Evolutionary conservation across 2,329 filamentous ascomycete species (phyloP).

Genomic region (Fusarium sp.): DNA sequence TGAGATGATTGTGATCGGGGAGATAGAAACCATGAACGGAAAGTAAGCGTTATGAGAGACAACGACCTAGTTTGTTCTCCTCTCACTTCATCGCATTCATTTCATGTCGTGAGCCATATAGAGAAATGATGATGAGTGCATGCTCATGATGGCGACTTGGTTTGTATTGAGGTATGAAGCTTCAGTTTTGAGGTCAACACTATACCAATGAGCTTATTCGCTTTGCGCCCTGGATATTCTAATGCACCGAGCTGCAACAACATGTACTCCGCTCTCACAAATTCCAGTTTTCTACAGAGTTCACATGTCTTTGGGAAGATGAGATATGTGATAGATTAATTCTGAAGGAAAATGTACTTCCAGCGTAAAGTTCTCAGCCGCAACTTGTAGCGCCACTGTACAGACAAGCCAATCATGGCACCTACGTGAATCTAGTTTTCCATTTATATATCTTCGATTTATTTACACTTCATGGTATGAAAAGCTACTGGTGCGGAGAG

Average conservation of each 20-base stretch:
- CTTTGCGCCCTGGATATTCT: neutral
- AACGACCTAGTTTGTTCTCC: no score
- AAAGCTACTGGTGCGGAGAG: neutral
- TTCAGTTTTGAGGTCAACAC: neutral
- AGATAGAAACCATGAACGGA: neutral
- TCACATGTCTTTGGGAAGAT: neutral
- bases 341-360: neutral
- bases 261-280: no score
- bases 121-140: neutral
- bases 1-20: neutral
- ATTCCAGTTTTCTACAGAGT: no score
- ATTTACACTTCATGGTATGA: neutral
- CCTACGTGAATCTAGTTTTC: neutral
- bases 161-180: neutral
- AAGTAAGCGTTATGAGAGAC: neutral
- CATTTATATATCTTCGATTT: fast-evolving
- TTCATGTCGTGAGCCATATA: neutral
- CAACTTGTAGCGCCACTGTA: neutral
- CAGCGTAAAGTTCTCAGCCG: neutral
- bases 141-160: neutral
- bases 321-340: neutral
- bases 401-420: neutral
- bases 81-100: neutral
- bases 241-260: neutral
- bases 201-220: neutral